Evolutionary conservation across 1,284 basidiomycete genomes (phyloP).

Genomic region (Leccinum pachyderme): DNA sequence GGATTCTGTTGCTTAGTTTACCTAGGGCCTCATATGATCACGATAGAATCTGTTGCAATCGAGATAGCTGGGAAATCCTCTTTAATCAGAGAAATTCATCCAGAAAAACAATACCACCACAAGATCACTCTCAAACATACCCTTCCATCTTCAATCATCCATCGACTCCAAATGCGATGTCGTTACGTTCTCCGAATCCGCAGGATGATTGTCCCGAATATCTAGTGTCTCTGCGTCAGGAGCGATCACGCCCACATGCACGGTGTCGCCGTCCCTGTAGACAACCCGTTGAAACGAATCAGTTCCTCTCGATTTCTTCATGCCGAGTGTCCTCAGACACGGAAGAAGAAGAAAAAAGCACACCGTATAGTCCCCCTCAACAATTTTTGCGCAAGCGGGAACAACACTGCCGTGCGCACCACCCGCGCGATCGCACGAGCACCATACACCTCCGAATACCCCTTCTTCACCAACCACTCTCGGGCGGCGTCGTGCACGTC

Average conservation of each 20-base stretch:
- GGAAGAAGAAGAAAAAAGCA: constrained; percentile 17
- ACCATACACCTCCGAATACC: constrained; percentile 86
- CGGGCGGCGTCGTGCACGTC: constrained; percentile 66
- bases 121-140: background rate
- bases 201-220: constrained; percentile 36
- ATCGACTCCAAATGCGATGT: background rate
- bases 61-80: background rate
- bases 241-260: constrained; percentile 20
- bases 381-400: constrained; percentile 75
- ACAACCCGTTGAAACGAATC: background rate
- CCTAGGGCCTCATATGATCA: background rate
- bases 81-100: background rate
- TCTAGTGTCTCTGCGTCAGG: constrained; percentile 18
- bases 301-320: background rate
- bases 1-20: background rate
- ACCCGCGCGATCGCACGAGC: constrained; percentile 82
- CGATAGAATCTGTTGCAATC: background rate
- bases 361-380: constrained; percentile 74
- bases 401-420: constrained; percentile 75
- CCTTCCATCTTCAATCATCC: background rate
- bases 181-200: constrained; percentile 20
- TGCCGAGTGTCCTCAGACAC: background rate
- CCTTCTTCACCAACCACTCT: constrained; percentile 75
- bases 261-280: constrained; percentile 35
- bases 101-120: background rate